Conservation (phyloP, 768 basidiomycete genomes). For the Leccinum ochraceum region DNA sequence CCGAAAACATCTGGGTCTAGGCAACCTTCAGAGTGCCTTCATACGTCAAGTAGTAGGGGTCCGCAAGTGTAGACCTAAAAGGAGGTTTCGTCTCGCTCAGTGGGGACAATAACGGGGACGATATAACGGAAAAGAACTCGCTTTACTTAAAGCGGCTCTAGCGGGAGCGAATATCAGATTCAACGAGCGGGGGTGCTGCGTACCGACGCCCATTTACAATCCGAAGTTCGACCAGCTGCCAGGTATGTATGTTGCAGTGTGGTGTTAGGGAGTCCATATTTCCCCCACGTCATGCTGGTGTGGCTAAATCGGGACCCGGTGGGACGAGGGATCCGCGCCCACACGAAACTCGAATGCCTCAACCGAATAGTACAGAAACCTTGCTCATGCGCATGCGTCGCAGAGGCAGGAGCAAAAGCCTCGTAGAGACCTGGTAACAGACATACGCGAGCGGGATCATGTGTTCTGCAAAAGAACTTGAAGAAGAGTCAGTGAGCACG, state of each 20-base stretch:
- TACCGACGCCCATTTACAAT: not conserved
- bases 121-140: not conserved
- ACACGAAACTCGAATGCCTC: slow-evolving; percentile 21
- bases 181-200: too few species aligned
- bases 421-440: slow-evolving; percentile 37
- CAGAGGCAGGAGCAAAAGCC: slow-evolving; percentile 32
- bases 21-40: not conserved
- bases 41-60: not conserved
- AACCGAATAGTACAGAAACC: slow-evolving; percentile 23
- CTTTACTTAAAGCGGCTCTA: not conserved
- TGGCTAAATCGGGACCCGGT: too few species aligned
- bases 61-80: not conserved
- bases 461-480: slow-evolving; percentile 20
- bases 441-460: slow-evolving; percentile 27
- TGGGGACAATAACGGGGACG: not conserved
- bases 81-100: not conserved
- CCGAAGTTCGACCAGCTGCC: not conserved
- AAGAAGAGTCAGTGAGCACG: slow-evolving; percentile 18
- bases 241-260: not conserved
- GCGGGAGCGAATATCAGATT: not conserved
- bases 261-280: not conserved
- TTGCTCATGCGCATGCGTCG: slow-evolving; percentile 30
- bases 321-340: not conserved
- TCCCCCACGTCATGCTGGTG: not conserved
- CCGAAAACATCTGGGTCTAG: not conserved